Evolutionary conservation across 257 asterid species (phyloP).

Genomic region (Thymus mandschuricus): DNA sequence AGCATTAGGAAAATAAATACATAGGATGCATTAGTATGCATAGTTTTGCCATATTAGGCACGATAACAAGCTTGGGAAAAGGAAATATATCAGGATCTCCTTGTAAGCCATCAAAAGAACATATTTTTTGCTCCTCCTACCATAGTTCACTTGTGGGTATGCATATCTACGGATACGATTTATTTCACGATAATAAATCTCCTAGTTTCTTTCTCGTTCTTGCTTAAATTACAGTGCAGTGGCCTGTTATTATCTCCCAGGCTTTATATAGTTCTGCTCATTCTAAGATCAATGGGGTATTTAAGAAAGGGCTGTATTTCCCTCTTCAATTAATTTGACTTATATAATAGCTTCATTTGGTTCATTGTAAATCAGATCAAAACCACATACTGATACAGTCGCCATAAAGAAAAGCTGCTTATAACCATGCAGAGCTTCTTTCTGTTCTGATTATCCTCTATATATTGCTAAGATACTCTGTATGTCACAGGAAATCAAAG

Average conservation of each 20-base stretch:
- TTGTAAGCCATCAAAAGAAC: not conserved
- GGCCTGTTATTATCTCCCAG: not conserved
- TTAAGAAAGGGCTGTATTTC: not conserved
- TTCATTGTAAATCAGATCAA: no score
- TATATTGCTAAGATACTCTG: conserved; percentile 2
- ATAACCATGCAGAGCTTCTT: conserved; percentile 7
- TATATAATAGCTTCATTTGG: not conserved
- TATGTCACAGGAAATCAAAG: conserved; percentile 51
- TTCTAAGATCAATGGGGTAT: not conserved
- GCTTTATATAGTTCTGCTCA: not conserved
- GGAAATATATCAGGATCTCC: conserved; percentile 14
- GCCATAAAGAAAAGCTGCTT: not conserved
- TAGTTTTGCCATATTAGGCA: conserved; percentile 5
- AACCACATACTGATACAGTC: no score
- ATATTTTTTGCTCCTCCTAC: not conserved
- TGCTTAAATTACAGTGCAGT: not conserved
- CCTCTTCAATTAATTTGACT: not conserved
- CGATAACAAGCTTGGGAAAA: not conserved
- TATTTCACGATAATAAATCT: not conserved
- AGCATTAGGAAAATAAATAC: not conserved
- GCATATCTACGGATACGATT: not conserved
- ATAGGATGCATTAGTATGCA: not conserved
- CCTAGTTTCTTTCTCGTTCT: not conserved
- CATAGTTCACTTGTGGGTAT: not conserved
- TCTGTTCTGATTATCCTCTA: conserved; percentile 3